Percentiles rank a stretch among this genome's conserved stretches.
Conservation (phyloP, 345 rosid species). For the Turritis glabra region DNA sequence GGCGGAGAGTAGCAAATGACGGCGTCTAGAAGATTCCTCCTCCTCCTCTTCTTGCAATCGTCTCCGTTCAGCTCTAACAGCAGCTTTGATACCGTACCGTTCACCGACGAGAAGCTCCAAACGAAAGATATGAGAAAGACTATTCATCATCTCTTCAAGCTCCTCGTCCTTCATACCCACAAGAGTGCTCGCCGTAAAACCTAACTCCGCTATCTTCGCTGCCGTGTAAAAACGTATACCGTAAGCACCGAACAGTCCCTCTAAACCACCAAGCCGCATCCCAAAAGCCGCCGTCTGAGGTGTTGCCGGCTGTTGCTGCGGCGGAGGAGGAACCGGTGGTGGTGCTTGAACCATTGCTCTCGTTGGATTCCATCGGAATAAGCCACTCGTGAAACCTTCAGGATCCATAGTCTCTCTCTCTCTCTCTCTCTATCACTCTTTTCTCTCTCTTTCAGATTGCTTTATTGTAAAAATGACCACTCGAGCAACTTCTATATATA, state of each 20-base stretch:
- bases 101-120: constrained; percentile 97
- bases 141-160: constrained; percentile 98
- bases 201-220: constrained; percentile 89
- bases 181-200: constrained; percentile 92
- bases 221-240: constrained; percentile 86
- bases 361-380: constrained; percentile 81
- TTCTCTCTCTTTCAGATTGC: constrained; percentile 16
- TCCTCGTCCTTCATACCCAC: constrained; percentile 92
- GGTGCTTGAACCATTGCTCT: constrained; percentile 43
- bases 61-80: constrained; percentile 85
- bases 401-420: constrained; percentile 56
- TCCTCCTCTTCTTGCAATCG: constrained; percentile 52
- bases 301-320: constrained; percentile 29
- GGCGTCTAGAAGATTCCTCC: constrained; percentile 64
- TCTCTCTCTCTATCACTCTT: neutral
- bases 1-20: constrained; percentile 34
- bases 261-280: constrained; percentile 63
- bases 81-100: constrained; percentile 89
- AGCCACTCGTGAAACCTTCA: constrained; percentile 69
- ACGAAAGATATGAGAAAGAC: constrained; percentile 78
- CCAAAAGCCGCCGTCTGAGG: constrained; percentile 43
- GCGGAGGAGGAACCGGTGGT: constrained; percentile 41
- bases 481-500: constrained; percentile 35
- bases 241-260: constrained; percentile 77
- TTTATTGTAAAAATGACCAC: constrained; percentile 31